Percentiles rank a stretch among this genome's conserved stretches.
Conservation (phyloP, 495 filamentous ascomycete genomes). For the Platismatia glauca region DNA sequence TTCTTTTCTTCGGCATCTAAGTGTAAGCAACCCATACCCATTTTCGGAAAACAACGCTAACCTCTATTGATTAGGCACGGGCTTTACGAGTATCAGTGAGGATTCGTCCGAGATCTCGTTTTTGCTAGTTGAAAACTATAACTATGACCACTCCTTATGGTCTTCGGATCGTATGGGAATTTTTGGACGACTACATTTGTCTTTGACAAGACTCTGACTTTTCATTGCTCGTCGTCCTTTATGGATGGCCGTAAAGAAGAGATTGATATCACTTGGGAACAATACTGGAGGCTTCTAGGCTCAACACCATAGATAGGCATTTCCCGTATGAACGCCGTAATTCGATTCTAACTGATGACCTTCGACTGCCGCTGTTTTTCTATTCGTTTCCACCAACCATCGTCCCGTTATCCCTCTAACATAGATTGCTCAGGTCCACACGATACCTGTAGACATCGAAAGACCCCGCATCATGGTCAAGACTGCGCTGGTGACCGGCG, state of each 20-base stretch:
- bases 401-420: too few relatives aligned
- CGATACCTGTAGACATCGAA: not conserved
- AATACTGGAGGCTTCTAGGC: not conserved
- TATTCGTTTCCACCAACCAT: too few relatives aligned
- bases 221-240: slow-evolving; percentile 30
- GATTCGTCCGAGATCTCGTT: slow-evolving; percentile 48
- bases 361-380: too few relatives aligned
- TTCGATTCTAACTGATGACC: too few relatives aligned
- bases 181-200: slow-evolving; percentile 30
- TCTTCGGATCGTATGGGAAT: slow-evolving; percentile 40
- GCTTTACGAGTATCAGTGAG: slow-evolving; percentile 46
- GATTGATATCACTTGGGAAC: slow-evolving; percentile 7
- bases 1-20: slow-evolving; percentile 21
- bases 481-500: slow-evolving; percentile 73
- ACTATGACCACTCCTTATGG: slow-evolving; percentile 42
- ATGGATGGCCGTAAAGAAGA: slow-evolving; percentile 31
- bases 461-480: slow-evolving; percentile 38
- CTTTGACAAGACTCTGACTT: slow-evolving; percentile 15
- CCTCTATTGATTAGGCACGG: too few relatives aligned
- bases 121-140: slow-evolving; percentile 53
- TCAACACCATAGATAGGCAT: too few relatives aligned
- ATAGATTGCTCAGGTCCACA: too few relatives aligned
- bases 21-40: too few relatives aligned
- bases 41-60: too few relatives aligned
- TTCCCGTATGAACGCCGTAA: too few relatives aligned